Evolutionary conservation across 2,329 filamentous ascomycete genomes (phyloP), one percentile per base, ranked within the genome.

Genomic region (Cordyceps javanica): DNA sequence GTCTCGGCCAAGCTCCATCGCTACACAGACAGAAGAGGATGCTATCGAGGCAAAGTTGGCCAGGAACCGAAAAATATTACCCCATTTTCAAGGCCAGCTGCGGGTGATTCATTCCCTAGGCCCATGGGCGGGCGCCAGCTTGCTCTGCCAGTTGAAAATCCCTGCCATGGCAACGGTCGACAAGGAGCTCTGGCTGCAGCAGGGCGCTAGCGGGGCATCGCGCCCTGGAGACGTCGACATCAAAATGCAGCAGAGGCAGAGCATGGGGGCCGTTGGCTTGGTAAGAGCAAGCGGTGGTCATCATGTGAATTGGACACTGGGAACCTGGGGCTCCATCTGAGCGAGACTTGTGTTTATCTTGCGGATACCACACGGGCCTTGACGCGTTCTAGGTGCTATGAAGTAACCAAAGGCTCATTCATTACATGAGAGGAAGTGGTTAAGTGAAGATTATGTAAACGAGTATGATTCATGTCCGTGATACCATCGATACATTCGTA

Each of bases 111-210:
- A 89, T 60, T 85, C 86, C 1, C 72, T 92, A 1, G 89, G 89
- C 0, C 75, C 88, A 2, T 93, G 89, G 88, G 81, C 82, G 21
- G 89, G 89, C 11, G 89, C 85, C 3, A 91, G 88, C 67, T 67
- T 93, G 55, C 73, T 88, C 19, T 82, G 86, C 3, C 83, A 87
- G 62, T 74, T 91, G 59, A 87, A 86, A 58, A 77, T 90, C 4
- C 82, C 83, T 36, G 84, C 88, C 2, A 79, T 90, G 54, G 86
- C 87, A 2, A 82, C 86, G 30, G 75, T 92, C 21, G 89, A 91
- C 61, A 77, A 86, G 26, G 89, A 93, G 7, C 75, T 82, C 34
- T 93, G 89, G 79, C 68, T 86, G 46, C 83, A 84, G 63, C 80
- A 90, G 62, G 89, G 89, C 2, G 72, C 81, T 23, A 73, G 75